Base-by-base conservation (phyloP, 2,329 filamentous ascomycete genomes). In the Aspergillus tanneri region DNA sequence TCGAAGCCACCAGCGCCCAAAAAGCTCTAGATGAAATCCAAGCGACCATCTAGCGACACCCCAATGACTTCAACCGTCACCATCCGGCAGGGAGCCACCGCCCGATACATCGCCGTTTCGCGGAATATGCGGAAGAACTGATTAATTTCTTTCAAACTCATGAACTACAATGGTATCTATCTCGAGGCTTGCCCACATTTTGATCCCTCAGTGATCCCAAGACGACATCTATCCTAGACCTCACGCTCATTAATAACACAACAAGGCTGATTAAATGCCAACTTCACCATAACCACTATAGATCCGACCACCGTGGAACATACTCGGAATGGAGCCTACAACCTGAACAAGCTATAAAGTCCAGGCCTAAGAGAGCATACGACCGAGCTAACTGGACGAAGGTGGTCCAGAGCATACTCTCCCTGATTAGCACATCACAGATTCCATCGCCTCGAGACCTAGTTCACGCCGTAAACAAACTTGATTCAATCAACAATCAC, bases 231-330 rank as follows among this genome's bases (percentile, higher is more conserved):
- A 47, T 42, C 1, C 34, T 61, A 8, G 52, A 60, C 24, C 51
- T 55, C 1, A 59, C 49, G 9, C 34, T 60, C 3, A 59, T 50
- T 0, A 38, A 59, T 8, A 30, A 47, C 11, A 52, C 25, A 2
- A 25, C 25, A 9, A 49, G 40, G 8, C 47, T 63, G 9, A 28
- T 61, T 2, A 59, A 58, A 37, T 63, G 44, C 39, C 49, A 58
- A 9, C 55, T 61, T 1, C 59, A 63, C 45, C 47, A 55, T 18
- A 51, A 61, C 12, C 53, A 59, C 47, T 60, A 63, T 23, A 43
- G 60, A 16, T 61, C 53, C 1, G 53, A 59, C 47, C 46, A 62
- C 35, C 46, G 46, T 4, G 52, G 44, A 11, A 62, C n/a, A n/a
- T n/a, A n/a, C n/a, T n/a, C n/a, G n/a, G n/a, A n/a, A n/a, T n/a